phyloP scores from a whole-genome alignment of 192 early-diverging fungal species.

The Diversispora eburnea region DNA sequence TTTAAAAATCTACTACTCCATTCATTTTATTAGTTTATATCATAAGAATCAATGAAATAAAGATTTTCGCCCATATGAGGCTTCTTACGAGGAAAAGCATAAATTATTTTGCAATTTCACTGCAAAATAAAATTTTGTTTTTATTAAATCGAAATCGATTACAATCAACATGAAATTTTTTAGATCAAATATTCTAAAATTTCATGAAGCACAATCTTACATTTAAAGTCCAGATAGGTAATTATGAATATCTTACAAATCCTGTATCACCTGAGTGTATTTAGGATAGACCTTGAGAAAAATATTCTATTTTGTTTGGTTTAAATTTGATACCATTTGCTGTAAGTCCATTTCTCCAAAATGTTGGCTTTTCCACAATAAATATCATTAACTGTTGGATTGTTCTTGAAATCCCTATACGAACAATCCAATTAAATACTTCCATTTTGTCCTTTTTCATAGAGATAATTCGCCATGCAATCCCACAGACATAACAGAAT shows the following conservation, averaged over 20 bases:
- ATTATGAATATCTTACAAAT: slow-evolving; percentile 6
- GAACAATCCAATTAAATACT: slow-evolving; percentile 10
- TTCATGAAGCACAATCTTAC: background rate
- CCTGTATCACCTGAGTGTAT: background rate
- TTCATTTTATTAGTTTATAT: too few species aligned
- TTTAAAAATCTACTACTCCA: too few species aligned
- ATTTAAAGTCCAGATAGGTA: background rate
- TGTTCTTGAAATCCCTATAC: background rate
- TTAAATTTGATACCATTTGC: background rate
- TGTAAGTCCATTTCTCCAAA: slow-evolving; percentile 8
- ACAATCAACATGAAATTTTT: too few species aligned
- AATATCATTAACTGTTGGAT: background rate
- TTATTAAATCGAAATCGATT: too few species aligned
- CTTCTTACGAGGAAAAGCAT: too few species aligned
- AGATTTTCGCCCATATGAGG: too few species aligned
- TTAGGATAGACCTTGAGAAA: background rate
- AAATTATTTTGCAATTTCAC: too few species aligned
- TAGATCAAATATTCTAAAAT: background rate
- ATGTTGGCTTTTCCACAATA: slow-evolving; percentile 13
- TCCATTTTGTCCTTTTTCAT: slow-evolving; percentile 4
- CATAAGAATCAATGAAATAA: too few species aligned
- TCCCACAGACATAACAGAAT: slow-evolving; percentile 18
- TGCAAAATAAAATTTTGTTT: too few species aligned
- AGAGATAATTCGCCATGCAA: slow-evolving; percentile 4
- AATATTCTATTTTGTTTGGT: background rate